phyloP scores from a whole-genome alignment of 169 alveolate species.

The Babesia sp. region DNA sequence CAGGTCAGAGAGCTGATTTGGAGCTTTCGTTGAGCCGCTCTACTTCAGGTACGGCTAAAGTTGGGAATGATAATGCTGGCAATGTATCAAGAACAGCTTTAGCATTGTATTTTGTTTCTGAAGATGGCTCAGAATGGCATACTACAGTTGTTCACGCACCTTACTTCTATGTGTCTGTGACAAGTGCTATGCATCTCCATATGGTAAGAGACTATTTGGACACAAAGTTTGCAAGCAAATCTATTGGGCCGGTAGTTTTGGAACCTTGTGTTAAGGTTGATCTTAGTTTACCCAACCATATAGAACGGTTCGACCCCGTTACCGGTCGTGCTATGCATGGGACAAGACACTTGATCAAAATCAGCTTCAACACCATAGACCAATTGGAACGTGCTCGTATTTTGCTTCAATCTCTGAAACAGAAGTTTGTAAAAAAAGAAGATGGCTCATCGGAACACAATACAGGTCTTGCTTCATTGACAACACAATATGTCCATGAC shows the following conservation, averaged over 20 bases:
- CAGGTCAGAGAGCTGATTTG: not conserved
- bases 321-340: constrained; percentile 50
- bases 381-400: constrained; percentile 50
- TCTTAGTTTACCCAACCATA: constrained; percentile 64
- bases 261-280: constrained; percentile 52
- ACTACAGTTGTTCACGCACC: constrained; percentile 66
- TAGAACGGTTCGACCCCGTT: constrained; percentile 54
- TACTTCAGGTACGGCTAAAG: not conserved
- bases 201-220: constrained; percentile 44
- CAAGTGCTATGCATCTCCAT: constrained; percentile 26
- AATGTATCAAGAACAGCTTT: constrained; percentile 45
- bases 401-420: constrained; percentile 31
- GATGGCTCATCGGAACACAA: not conserved
- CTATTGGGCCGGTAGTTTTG: constrained; percentile 50
- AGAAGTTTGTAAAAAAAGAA: not conserved
- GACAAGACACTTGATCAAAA: constrained; percentile 49
- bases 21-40: not conserved
- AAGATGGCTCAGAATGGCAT: constrained; percentile 67
- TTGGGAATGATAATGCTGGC: not conserved
- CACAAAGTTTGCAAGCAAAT: constrained; percentile 23
- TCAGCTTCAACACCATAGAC: constrained; percentile 62
- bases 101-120: constrained; percentile 62
- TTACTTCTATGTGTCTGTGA: constrained; percentile 48
- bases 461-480: constrained; percentile 3
- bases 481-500: not conserved